Evolutionary conservation across 441 rosid species (phyloP), one percentile per base, ranked within the genome.

Genomic region (Corymbia calophylla): DNA sequence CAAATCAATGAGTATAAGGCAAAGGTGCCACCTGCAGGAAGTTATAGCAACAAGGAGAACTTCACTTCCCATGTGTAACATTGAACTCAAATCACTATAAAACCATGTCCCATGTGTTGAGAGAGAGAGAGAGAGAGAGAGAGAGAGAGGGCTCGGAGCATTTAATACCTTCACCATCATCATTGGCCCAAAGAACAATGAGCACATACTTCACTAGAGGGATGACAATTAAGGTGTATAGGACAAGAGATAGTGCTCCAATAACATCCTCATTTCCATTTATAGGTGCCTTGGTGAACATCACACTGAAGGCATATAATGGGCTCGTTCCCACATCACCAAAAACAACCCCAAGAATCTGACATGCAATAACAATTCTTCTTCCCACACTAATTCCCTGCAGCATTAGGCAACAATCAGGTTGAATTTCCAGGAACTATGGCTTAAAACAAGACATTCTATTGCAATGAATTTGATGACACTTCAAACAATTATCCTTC

Each of bases 291-390:
- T 95, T 98, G 89, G 94, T 92, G 93, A 98, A 98, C 96, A 98
- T 97, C 90, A 97, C 99, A 93, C 94, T 95, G 91, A 98, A 98
- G 31, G 99, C 93, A 94, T 98, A 97, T 90, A 98, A 92, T 18
- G 99, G 99, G 94, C 99, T 98, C 88, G 97, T 98, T 89, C 99
- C 99, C 92, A 98, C 99, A 89, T 97, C 99, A 90, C 99, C 99
- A 91, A 98, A 98, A 54, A 97, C 99, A 92, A 97, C 96, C 85
- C 99, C 99, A 89, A 97, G 96, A 35, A 99, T 98, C 93, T 98
- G 99, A 90, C 94, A 96, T 47, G 98, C 97, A 89, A 98, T 96
- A 80, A 95, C 90, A 90, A 98, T 91, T 92, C 91, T 97, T 95
- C 93, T 98, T 87, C 99, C 96, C 2, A 95, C 85, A 54, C 94